A percentile compares a stretch with the other conserved stretches of the same genome.
phyloP scores from a whole-genome alignment of 2,329 filamentous ascomycete species.

The Cytospora paraplurivora region DNA sequence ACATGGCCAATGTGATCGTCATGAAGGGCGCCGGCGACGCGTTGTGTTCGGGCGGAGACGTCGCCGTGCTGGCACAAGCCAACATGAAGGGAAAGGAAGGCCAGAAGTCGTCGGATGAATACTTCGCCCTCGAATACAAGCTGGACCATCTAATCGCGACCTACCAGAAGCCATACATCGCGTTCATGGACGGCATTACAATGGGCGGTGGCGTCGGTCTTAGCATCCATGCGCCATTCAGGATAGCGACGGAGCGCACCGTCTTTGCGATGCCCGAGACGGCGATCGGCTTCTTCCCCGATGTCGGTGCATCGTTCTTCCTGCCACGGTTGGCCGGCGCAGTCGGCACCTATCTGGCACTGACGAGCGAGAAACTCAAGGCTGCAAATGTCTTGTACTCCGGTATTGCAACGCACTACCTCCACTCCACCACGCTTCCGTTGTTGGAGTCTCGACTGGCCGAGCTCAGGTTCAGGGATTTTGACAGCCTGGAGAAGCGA shows the following conservation, averaged over 20 bases:
- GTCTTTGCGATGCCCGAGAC: constrained; percentile 99
- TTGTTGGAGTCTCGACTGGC: constrained; percentile 82
- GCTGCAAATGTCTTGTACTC: constrained; percentile 88
- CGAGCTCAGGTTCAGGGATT: constrained; percentile 86
- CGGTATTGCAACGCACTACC: constrained; percentile 92
- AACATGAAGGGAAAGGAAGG: constrained; percentile 71
- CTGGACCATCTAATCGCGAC: constrained; percentile 95
- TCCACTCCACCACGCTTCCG: constrained; percentile 85
- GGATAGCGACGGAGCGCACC: constrained; percentile 94
- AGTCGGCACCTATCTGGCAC: constrained; percentile 86
- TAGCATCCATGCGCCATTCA: constrained; percentile 91
- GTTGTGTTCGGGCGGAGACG: constrained; percentile 93
- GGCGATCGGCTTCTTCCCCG: constrained; percentile 97
- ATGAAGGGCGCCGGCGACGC: constrained; percentile 89
- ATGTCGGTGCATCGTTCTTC: constrained; percentile 96
- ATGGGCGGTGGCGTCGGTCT: constrained; percentile 98
- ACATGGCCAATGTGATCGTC: constrained; percentile 88
- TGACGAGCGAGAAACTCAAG: constrained; percentile 82
- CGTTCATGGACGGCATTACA: constrained; percentile 96
- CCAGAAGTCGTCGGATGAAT: constrained; percentile 74
- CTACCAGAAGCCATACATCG: constrained; percentile 88
- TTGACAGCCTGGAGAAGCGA: constrained; percentile 63
- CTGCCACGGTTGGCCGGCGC: constrained; percentile 84
- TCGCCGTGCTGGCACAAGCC: constrained; percentile 72
- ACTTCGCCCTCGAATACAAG: constrained; percentile 94